Evolutionary conservation across 2,329 filamentous ascomycete genomes (phyloP), one percentile per base, ranked within the genome.

Genomic region (Lecanicillium sp.): DNA sequence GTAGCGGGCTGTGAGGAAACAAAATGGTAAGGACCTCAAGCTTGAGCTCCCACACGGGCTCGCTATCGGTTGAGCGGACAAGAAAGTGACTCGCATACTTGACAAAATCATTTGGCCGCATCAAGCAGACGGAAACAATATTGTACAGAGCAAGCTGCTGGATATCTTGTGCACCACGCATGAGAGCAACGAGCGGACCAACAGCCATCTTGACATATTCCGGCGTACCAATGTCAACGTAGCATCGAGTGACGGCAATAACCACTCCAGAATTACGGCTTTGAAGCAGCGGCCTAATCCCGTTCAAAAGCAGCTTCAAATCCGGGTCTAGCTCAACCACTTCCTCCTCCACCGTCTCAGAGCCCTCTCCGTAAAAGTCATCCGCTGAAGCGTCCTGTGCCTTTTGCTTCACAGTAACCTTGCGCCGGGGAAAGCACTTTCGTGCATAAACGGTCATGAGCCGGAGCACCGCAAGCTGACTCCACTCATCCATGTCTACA

Each of bases 401-500:
- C 48, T 52, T 48, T 55, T 56, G 41, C 39, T 64, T 48, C 67
- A 78, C 40, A 30, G 68, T 77, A 3, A 73, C 63, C 47, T 70
- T 83, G 55, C 74, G 73, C 40, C 73, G 71, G 1, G 92, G 89
- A 50, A 98, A 98, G 58, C 87, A 95, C 55, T 77, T 84, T 39
- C 92, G 78, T 2, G 85, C 80, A 58, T 98, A 98, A 16, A 80
- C 67, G 2, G 84, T 82, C 77, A 96, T 81, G 47, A 98, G 67
- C 29, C 80, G 75, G 49, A 98, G 56, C 3, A 85, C 85, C 3
- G 87, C 83, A 38, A 96, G 61, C 62, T 98, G 92, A 30, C 88
- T 85, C 92, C 92, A 98, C 63, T 98, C 92, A 54, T 98, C 92
- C 92, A 98, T 98, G 56, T 98, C 92, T 17, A 95, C 87, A 37